Evolutionary conservation across 371 early-diverging fungal species (phyloP).

Genomic region (Syncephalastrum sp.): DNA sequence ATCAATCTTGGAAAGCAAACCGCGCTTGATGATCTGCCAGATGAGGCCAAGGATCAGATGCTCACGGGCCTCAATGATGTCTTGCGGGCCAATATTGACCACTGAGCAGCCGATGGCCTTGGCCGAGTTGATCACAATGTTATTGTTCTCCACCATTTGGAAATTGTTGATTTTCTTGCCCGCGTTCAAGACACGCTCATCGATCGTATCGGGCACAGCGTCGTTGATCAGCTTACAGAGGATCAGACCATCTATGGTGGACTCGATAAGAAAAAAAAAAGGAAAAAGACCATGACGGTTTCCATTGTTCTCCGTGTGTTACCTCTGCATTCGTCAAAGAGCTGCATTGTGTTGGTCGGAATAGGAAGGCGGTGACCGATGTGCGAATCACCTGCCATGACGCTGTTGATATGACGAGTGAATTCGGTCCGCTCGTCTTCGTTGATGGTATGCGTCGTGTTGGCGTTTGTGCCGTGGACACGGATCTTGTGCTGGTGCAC

Average conservation of each 20-base stretch:
- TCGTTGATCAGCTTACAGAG: slow-evolving; percentile 96
- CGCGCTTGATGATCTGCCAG: slow-evolving; percentile 98
- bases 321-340: slow-evolving; percentile 91
- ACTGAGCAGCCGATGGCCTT: slow-evolving; percentile 97
- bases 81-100: slow-evolving; percentile 94
- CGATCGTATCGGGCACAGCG: slow-evolving; percentile 94
- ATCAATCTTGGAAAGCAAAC: slow-evolving; percentile 91
- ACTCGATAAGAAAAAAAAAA: no score
- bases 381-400: slow-evolving; percentile 78
- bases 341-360: slow-evolving; percentile 89
- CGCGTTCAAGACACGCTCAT: slow-evolving; percentile 94
- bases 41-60: slow-evolving; percentile 93
- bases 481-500: slow-evolving; percentile 80
- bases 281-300: no score
- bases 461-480: slow-evolving; percentile 81
- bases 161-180: slow-evolving; percentile 81
- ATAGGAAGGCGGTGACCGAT: slow-evolving; percentile 87
- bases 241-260: slow-evolving; percentile 82
- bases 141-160: slow-evolving; percentile 98
- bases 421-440: slow-evolving; percentile 97
- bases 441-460: slow-evolving; percentile 93
- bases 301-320: background rate
- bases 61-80: slow-evolving; percentile 92
- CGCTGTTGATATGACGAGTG: slow-evolving; percentile 89
- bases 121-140: slow-evolving; percentile 95